Conservation (phyloP, 495 filamentous ascomycete genomes). For the Astrocystis sublimbata region DNA sequence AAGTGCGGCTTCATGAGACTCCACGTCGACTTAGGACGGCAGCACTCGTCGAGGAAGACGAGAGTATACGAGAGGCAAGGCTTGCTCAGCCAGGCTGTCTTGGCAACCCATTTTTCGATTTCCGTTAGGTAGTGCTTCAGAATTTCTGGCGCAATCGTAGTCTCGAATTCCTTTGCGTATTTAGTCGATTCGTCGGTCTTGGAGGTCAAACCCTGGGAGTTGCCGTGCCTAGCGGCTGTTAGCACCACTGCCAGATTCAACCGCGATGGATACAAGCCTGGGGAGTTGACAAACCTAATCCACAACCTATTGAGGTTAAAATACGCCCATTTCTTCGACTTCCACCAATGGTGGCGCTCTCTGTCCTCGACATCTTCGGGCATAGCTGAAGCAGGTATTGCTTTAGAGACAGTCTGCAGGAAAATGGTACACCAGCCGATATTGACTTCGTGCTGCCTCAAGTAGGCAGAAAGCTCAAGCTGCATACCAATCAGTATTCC, state of each 20-base stretch:
- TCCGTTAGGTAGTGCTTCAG: slow-evolving; percentile 88
- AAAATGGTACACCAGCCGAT: slow-evolving; percentile 96
- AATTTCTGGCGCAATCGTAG: slow-evolving; percentile 91
- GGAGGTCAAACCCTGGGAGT: slow-evolving; percentile 67
- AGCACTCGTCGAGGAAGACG: slow-evolving; percentile 92
- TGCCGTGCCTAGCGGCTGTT: slow-evolving; percentile 73
- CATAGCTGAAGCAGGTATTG: slow-evolving; percentile 75
- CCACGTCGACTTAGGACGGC: slow-evolving; percentile 97
- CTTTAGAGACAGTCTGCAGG: slow-evolving; percentile 82
- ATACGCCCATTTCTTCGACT: slow-evolving; percentile 99
- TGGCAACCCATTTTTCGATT: slow-evolving; percentile 95
- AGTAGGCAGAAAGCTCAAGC: slow-evolving; percentile 81
- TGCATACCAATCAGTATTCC: slow-evolving; percentile 39
- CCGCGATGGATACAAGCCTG: background rate
- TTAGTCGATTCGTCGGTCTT: slow-evolving; percentile 65
- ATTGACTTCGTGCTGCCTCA: slow-evolving; percentile 78
- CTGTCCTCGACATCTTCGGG: slow-evolving; percentile 81
- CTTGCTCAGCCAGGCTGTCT: slow-evolving; percentile 92
- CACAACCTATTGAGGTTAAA: slow-evolving; percentile 95
- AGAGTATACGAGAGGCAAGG: slow-evolving; percentile 88
- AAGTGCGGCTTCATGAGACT: slow-evolving; percentile 89
- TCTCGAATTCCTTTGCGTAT: slow-evolving; percentile 87
- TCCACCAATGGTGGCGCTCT: slow-evolving; percentile 97
- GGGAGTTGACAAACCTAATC: slow-evolving; percentile 64
- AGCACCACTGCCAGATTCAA: slow-evolving; percentile 14